A percentile compares a stretch with the other conserved stretches of the same genome.
Conservation (phyloP, 805 yeast species). For the Ogataea pini region DNA sequence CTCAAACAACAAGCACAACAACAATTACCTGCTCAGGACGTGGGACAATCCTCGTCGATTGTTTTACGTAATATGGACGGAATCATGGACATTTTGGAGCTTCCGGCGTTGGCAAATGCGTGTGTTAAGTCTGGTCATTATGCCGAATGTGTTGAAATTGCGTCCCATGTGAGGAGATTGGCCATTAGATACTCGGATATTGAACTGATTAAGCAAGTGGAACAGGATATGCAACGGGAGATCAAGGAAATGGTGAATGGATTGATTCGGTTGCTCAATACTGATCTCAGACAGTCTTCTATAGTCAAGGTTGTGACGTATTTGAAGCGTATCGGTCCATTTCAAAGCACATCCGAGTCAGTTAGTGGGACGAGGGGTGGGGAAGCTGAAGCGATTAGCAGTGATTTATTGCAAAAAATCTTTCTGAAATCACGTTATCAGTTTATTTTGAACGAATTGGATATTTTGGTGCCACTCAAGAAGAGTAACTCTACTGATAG, state of each 20-base stretch:
- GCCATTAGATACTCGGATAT: conserved; percentile 67
- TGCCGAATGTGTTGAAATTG: conserved; percentile 84
- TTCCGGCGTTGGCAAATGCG: conserved; percentile 81
- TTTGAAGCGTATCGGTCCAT: conserved; percentile 65
- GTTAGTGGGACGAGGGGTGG: neutral
- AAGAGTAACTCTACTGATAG: conserved; percentile 53
- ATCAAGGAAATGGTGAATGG: conserved; percentile 65
- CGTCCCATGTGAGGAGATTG: conserved; percentile 69
- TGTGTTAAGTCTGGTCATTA: conserved; percentile 86
- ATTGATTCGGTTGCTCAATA: conserved; percentile 64
- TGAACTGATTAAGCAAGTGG: conserved; percentile 50
- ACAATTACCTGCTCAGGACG: conserved; percentile 13
- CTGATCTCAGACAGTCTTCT: conserved; percentile 77
- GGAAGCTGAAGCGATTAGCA: conserved; percentile 17
- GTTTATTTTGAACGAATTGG: conserved; percentile 63
- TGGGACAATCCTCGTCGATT: conserved; percentile 30
- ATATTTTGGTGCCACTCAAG: conserved; percentile 56
- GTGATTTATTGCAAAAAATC: conserved; percentile 49
- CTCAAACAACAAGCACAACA: conserved; percentile 21
- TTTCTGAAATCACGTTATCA: conserved; percentile 68
- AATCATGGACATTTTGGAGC: conserved; percentile 73
- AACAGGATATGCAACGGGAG: conserved; percentile 53
- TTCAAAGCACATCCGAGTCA: conserved; percentile 24
- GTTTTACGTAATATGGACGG: conserved; percentile 66
- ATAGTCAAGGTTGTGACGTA: conserved; percentile 78